Conservation (phyloP, 2,329 filamentous ascomycete genomes). For the Allantophomopsis cytisporea region DNA sequence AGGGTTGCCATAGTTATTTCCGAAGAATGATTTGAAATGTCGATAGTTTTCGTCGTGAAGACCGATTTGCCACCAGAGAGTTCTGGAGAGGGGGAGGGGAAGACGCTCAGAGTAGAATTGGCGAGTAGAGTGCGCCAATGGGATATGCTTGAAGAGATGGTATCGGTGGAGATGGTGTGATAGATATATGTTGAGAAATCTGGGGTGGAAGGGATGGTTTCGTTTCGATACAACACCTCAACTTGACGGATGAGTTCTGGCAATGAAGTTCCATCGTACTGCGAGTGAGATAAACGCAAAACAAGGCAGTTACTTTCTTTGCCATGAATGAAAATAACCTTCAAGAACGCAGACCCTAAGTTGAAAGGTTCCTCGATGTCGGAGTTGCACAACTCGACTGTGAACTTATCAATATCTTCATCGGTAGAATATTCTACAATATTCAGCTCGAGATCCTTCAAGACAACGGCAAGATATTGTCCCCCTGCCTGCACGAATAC, state of each 20-base stretch:
- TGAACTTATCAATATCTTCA: slow-evolving; percentile 18
- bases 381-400: slow-evolving; percentile 19
- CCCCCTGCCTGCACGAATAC: slow-evolving; percentile 21
- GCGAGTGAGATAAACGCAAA: slow-evolving; percentile 35
- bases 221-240: slow-evolving; percentile 31
- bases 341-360: slow-evolving; percentile 14
- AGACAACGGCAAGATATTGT: slow-evolving; percentile 19
- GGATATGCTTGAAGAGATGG: no score
- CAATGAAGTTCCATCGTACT: slow-evolving; percentile 79
- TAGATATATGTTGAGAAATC: slow-evolving; percentile 34
- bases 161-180: slow-evolving; percentile 31
- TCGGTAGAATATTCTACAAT: slow-evolving; percentile 13
- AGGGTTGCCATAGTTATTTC: slow-evolving; percentile 66
- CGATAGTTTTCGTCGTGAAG: slow-evolving; percentile 29
- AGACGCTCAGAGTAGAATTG: slow-evolving; percentile 8
- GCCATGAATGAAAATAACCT: slow-evolving; percentile 6
- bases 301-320: slow-evolving; percentile 21
- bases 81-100: no score
- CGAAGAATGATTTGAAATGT: slow-evolving; percentile 40
- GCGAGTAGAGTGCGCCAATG: slow-evolving; percentile 57
- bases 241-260: slow-evolving; percentile 50
- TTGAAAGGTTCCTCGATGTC: slow-evolving; percentile 24
- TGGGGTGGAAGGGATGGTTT: slow-evolving; percentile 42
- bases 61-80: slow-evolving; percentile 16
- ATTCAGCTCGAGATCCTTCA: slow-evolving; percentile 18